Percentiles rank a stretch among this genome's conserved stretches.
These are phyloP conservation scores for Amniculicola lignicola DNA, from an alignment of 495 filamentous ascomycete genomes.

Conservation along the genomic window DNA sequence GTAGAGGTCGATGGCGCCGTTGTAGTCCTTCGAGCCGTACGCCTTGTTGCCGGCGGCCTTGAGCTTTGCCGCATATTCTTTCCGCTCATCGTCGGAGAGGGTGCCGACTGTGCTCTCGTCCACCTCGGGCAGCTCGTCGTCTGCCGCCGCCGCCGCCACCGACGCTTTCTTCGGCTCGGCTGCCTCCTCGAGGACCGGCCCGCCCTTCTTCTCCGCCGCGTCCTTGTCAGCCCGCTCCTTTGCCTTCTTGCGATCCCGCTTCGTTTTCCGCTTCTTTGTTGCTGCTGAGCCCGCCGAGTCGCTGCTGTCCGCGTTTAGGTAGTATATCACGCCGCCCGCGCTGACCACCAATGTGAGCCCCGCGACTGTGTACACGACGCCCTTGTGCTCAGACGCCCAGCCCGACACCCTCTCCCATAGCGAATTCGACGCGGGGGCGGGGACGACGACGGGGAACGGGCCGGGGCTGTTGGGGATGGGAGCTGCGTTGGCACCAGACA, in stretches of 20 bases:
- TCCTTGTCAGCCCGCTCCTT: conserved; percentile 61
- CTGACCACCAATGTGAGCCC: conserved; percentile 89
- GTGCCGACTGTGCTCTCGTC: conserved; percentile 69
- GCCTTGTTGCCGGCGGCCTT: conserved; percentile 97
- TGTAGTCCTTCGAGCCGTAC: conserved; percentile 87
- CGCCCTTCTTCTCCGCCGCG: conserved; percentile 37
- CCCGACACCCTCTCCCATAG: conserved; percentile 84
- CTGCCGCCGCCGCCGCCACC: conserved; percentile 59
- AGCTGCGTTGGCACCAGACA: conserved; percentile 27
- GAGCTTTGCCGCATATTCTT: conserved; percentile 81
- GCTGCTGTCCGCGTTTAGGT: conserved; percentile 55
- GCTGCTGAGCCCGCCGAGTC: conserved; percentile 5
- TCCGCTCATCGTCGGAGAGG: conserved; percentile 69
- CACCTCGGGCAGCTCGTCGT: conserved; percentile 81
- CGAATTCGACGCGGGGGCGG: conserved; percentile 57
- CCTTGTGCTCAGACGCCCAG: conserved; percentile 95
- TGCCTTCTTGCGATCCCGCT: conserved; percentile 58
- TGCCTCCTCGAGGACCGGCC: background rate
- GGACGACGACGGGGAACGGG: conserved; percentile 42
- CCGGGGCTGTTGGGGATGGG: conserved; percentile 42
- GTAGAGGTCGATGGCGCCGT: conserved; percentile 88
- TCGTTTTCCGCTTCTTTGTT: conserved; percentile 50
- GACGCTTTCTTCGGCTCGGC: conserved; percentile 49
- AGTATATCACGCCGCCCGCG: conserved; percentile 87
- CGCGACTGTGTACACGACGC: conserved; percentile 89